Conservation (phyloP, 148 eudicot species). For the Euryodendron excelsum region DNA sequence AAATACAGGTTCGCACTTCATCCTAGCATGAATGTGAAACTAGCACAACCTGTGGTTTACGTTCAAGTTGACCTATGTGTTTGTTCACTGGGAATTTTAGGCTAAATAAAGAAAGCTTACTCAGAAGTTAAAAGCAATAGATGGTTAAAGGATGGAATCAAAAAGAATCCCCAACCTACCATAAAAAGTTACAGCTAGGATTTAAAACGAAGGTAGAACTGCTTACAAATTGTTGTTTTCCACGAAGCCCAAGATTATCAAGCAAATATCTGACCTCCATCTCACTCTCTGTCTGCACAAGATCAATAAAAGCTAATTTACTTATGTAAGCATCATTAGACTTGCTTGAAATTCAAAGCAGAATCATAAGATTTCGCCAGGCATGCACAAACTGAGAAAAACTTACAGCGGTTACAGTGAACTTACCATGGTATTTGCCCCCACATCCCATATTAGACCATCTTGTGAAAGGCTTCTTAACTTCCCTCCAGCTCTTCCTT, state of each 20-base stretch:
- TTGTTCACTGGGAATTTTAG: background rate
- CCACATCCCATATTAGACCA: constrained; percentile 95
- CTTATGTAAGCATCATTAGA: background rate
- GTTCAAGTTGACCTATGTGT: background rate
- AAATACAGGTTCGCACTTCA: background rate
- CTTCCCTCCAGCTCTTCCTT: constrained; percentile 82
- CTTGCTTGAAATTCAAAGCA: background rate
- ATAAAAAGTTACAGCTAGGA: background rate
- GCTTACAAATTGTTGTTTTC: constrained; percentile 79
- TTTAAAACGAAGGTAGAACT: constrained; percentile 7
- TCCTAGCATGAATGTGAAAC: constrained; percentile 4
- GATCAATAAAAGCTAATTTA: constrained; percentile 4
- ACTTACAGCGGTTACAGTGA: background rate
- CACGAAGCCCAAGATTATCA: constrained; percentile 83
- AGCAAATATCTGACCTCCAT: constrained; percentile 65
- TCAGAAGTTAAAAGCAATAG: background rate
- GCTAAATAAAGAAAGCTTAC: background rate
- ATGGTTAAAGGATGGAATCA: background rate
- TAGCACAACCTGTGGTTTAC: background rate
- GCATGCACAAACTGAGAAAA: constrained; percentile 8
- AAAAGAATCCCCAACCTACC: background rate
- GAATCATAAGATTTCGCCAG: background rate
- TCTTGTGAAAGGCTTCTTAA: constrained; percentile 57
- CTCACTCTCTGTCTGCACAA: constrained; percentile 81
- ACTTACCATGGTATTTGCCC: constrained; percentile 93